Percentiles rank a stretch among this genome's conserved stretches.
Evolutionary conservation across 345 rosid genomes (phyloP).

Genomic region (Sisymbrium irio): DNA sequence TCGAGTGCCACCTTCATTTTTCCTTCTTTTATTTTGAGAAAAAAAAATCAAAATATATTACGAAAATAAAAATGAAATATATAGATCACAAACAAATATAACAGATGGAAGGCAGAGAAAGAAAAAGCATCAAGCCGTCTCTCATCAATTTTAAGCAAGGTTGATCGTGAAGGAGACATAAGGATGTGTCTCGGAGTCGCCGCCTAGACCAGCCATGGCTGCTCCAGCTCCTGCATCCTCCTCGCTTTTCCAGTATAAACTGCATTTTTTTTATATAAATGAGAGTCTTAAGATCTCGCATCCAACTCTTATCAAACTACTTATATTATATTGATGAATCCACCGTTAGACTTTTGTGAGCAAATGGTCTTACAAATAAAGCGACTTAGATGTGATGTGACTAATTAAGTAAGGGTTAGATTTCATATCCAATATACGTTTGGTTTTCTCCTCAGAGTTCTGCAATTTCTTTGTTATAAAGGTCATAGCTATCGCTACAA

Average conservation of each 20-base stretch:
- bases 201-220: slow-evolving; percentile 76
- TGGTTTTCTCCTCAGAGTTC: not conserved
- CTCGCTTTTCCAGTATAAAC: slow-evolving; percentile 87
- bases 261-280: slow-evolving; percentile 37
- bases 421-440: not conserved
- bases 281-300: not conserved
- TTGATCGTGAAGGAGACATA: slow-evolving; percentile 96
- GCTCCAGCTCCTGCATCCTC: slow-evolving; percentile 77
- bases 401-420: no score
- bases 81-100: slow-evolving; percentile 33
- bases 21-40: slow-evolving; percentile 28
- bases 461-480: not conserved
- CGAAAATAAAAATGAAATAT: slow-evolving; percentile 10
- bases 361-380: not conserved
- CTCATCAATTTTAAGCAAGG: slow-evolving; percentile 51
- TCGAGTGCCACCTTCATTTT: slow-evolving; percentile 17
- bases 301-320: not conserved
- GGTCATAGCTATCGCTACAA: not conserved
- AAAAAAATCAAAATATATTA: slow-evolving; percentile 24
- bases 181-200: slow-evolving; percentile 73
- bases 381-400: not conserved
- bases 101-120: slow-evolving; percentile 18
- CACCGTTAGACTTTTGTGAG: not conserved
- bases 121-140: slow-evolving; percentile 30
- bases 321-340: not conserved